phyloP scores from a whole-genome alignment of 306 rosid genomes.

The Arachis hypogaea region DNA sequence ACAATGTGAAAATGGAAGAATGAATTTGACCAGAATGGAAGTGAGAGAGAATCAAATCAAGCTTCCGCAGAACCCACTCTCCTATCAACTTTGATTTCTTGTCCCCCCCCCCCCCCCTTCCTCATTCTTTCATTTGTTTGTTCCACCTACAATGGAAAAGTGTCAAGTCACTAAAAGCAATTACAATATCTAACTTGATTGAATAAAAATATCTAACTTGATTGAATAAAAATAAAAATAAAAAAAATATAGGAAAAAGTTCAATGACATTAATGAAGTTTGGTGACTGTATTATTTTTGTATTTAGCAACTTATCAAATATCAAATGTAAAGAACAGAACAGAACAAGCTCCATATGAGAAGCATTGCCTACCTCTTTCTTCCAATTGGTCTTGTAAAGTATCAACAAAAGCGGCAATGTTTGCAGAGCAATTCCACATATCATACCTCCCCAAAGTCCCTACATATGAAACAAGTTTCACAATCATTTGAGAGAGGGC shows the following conservation, averaged over 20 bases:
- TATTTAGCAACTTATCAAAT: conserved; percentile 18
- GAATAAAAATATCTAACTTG: conserved; percentile 11
- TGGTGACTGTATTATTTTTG: conserved; percentile 4
- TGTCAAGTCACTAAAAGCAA: conserved; percentile 16
- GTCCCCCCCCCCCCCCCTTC: conserved; percentile 51
- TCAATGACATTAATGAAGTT: conserved; percentile 2
- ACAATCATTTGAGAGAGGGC: conserved; percentile 21
- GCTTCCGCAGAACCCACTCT: conserved; percentile 33
- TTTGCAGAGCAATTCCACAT: conserved; percentile 51
- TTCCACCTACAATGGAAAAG: conserved; percentile 40
- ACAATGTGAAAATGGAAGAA: conserved; percentile 3
- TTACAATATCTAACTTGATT: conserved; percentile 16
- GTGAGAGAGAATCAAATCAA: conserved; percentile 8
- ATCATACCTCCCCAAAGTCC: conserved; percentile 63
- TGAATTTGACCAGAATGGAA: not conserved
- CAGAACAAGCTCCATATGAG: not conserved
- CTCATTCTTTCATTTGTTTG: conserved; percentile 44
- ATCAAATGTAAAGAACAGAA: conserved; percentile 14
- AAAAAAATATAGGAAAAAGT: not conserved
- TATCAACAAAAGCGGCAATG: conserved; percentile 40
- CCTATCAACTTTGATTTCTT: conserved; percentile 29
- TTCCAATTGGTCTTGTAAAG: conserved; percentile 55
- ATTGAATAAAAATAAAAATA: not conserved
- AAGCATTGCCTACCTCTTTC: conserved; percentile 46
- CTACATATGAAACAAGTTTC: conserved; percentile 25